Conservation (phyloP, 495 filamentous ascomycete species). For the Hypoxylon fuscum region DNA sequence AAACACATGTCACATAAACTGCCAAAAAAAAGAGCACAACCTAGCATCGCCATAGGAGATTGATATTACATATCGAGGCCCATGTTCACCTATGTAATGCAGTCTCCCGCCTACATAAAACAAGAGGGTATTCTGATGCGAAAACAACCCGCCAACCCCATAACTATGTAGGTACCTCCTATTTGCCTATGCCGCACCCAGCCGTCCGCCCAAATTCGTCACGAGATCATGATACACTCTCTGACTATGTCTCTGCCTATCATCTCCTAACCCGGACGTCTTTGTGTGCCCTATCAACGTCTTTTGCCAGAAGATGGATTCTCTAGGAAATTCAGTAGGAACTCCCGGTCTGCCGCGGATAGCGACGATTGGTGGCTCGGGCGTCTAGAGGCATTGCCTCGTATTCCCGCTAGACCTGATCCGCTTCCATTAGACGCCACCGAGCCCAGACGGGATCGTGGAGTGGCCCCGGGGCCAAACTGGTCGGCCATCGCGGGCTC, state of each 20-base stretch:
- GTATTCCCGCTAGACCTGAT: conserved; percentile 32
- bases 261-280: background rate
- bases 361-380: conserved; percentile 62
- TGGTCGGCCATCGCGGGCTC: conserved; percentile 47
- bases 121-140: no score
- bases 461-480: conserved; percentile 47
- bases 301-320: conserved; percentile 44
- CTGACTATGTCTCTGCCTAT: background rate
- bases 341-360: conserved; percentile 77
- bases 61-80: no score
- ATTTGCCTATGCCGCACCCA: no score
- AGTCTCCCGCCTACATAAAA: no score
- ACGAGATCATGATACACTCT: background rate
- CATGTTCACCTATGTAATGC: no score
- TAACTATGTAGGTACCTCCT: no score
- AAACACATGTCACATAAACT: no score
- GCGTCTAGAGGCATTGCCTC: conserved; percentile 49
- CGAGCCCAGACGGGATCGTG: conserved; percentile 52
- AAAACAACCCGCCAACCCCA: no score
- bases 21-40: no score
- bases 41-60: no score
- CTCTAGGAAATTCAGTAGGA: conserved; percentile 78
- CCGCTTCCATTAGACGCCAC: conserved; percentile 52
- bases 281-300: conserved; percentile 4
- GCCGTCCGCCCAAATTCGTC: background rate